Percentiles rank a stretch among this genome's conserved stretches.
Conservation (phyloP, 352 stramenopile species). For the Phytopythium sindhum region DNA sequence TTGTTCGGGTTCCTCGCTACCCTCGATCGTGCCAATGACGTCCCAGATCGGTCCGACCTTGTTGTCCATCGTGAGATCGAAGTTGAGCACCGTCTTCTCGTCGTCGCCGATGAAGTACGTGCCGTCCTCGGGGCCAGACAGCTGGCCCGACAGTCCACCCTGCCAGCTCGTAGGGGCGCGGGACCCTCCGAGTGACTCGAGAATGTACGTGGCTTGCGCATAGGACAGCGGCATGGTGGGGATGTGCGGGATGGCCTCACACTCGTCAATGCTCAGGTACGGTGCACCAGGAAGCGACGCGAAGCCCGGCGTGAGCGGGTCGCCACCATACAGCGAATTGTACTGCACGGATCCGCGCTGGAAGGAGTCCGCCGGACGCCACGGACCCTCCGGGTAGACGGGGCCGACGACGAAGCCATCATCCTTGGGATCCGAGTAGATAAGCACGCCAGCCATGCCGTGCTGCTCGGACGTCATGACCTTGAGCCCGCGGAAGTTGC, state of each 20-base stretch:
- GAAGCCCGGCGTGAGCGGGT: slow-evolving; percentile 42
- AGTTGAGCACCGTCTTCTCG: slow-evolving; percentile 34
- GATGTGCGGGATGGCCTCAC: slow-evolving; percentile 53
- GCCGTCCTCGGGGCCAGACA: slow-evolving; percentile 67
- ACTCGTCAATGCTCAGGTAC: slow-evolving; percentile 39
- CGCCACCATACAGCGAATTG: slow-evolving; percentile 65
- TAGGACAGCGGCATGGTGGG: slow-evolving; percentile 66
- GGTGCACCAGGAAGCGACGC: slow-evolving; percentile 36
- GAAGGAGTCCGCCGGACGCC: slow-evolving; percentile 49
- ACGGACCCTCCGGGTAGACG: slow-evolving; percentile 65
- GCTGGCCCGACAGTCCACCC: slow-evolving; percentile 61
- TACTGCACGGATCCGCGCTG: slow-evolving; percentile 73
- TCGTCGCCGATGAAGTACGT: slow-evolving; percentile 76
- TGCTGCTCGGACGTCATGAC: slow-evolving; percentile 57
- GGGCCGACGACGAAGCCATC: slow-evolving; percentile 54
- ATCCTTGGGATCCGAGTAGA: slow-evolving; percentile 73
- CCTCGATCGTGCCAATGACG: slow-evolving; percentile 80
- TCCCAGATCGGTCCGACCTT: slow-evolving; percentile 76
- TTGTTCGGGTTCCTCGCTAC: slow-evolving; percentile 38
- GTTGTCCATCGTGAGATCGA: slow-evolving; percentile 78
- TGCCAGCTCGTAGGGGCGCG: slow-evolving; percentile 47
- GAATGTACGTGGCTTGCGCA: slow-evolving; percentile 64
- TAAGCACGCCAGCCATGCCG: slow-evolving; percentile 50
- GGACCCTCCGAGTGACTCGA: slow-evolving; percentile 49
- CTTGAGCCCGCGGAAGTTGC: slow-evolving; percentile 59